Base-by-base conservation (phyloP, 208 protist genomes). In the Leishmania major region DNA sequence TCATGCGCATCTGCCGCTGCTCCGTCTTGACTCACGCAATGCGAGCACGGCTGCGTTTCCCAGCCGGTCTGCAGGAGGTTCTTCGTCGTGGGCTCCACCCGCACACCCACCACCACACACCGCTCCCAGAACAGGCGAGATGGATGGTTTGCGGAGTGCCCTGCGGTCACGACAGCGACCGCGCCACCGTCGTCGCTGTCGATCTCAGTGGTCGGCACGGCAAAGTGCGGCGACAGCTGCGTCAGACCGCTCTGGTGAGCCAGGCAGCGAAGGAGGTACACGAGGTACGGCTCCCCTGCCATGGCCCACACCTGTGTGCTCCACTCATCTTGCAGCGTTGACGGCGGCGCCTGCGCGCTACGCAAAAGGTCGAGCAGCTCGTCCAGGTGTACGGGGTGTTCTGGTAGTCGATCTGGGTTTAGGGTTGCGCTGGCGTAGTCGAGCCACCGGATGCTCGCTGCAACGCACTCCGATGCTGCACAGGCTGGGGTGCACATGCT, bases 201-300 rank as follows among this genome's bases (percentile, higher is more conserved):
- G 11, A 59, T 25, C 11, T 80, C 66, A 2, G 35, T 43, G 28
- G 43, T 1, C 31, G 35, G 17, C 22, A 79, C 67, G 10, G 45
- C 71, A 66, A 82, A 84, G 57, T 81, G 75, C 7, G 84, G 79
- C 13, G 84, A 57, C 43, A 86, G 83, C 2, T 75, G 74, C 1
- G 83, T 86, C 47, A 79, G 40, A 5, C 78, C 83, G 28, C 74
- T 76, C 59, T 79, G 78, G 59, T 71, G 84, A 13, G 90, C 89
- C 19, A 97, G 88, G 45, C 91, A 94, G 53, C 94, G 92, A 43
- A 95, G 79, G 45, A 90, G 84, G 85, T 95, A 92, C 62, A 95
- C 86, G 19, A 77, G 62, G 43, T 85, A 77, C 22, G 94, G 94
- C 79, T 97, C 94, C 13, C 84, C 89, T 28, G 85, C 85, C 75